These are phyloP conservation scores for Mycena indigotica DNA, from an alignment of 768 basidiomycete genomes.

Conservation along the genomic window DNA sequence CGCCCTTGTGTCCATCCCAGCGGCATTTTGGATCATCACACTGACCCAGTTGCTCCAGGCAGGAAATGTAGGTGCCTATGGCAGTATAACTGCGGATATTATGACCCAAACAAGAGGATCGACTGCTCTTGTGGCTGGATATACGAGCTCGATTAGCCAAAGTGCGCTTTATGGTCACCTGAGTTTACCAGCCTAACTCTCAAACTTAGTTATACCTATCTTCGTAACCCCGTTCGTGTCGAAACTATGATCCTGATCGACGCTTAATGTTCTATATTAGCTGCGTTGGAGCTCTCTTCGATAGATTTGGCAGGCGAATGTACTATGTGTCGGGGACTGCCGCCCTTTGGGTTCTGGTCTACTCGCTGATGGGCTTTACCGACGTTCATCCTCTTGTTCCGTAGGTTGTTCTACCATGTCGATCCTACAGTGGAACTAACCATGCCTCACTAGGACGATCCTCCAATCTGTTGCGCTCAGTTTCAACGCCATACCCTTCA, in stretches of 20 bases:
- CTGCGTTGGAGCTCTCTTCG: conserved; percentile 8
- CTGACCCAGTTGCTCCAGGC: conserved; percentile 11
- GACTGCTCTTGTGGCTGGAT: not conserved
- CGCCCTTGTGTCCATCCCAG: not conserved
- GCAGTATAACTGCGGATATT: not conserved
- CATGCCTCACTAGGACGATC: not conserved
- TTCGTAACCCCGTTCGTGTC: conserved; percentile 7
- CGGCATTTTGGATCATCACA: conserved; percentile 11
- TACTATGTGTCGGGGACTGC: conserved; percentile 10
- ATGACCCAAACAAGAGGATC: conserved; percentile 11
- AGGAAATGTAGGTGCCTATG: conserved; percentile 4
- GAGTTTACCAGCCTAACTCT: not conserved
- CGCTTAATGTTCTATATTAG: not conserved
- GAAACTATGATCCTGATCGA: not conserved
- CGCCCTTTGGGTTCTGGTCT: conserved; percentile 1
- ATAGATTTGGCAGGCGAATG: conserved; percentile 9
- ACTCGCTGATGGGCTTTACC: conserved; percentile 1
- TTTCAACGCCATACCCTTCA: conserved; percentile 14
- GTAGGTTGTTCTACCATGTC: not conserved
- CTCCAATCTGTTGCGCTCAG: conserved; percentile 7
- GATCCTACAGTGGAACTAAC: not conserved
- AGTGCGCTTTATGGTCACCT: not conserved
- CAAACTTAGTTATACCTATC: conserved; percentile 1
- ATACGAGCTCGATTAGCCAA: not conserved
- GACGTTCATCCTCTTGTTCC: conserved; percentile 1